Base-by-base conservation (phyloP, 148 eudicot species). In the Vaccinium macrocarpon region DNA sequence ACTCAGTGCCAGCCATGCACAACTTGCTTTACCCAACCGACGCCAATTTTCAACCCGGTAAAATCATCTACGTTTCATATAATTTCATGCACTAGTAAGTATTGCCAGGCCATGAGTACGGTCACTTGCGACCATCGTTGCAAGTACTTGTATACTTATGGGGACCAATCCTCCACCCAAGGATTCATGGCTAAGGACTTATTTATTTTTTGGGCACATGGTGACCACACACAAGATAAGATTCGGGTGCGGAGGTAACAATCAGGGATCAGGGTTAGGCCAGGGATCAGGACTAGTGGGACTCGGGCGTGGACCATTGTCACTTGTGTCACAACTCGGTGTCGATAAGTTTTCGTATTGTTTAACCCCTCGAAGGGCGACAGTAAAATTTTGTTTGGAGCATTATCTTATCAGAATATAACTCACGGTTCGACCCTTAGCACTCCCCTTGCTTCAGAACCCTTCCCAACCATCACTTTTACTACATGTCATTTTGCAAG, bases 1-100 rank as follows among this genome's bases (percentile, higher is more conserved):
- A 90, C 89, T 0, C 94, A 93, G 57, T 93, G 94, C 84, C 12
- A 6, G 35, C 94, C 96, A 25, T 91, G 96, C 79, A 57, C n/a
- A 0, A 35, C 81, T 29, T 93, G 94, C 76, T 89, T 82, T 53
- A 16, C 70, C 4, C 93, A 93, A 77, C 57, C 83, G 1, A 53
- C 81, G 21, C 93, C 90, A 1, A 19, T 91, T 48, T 93, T 89
- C 23, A 81, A 90, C 72, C 92, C 95, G 0, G 3, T 49, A 48
- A 87, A 79, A 6, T 85, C 91, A 1, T 79, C 88, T 6, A 81
- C 91, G 29, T 93, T 32, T 55, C 9, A 12, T 0, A 61, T 46
- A 3, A 62, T 83, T 21, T 62, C 87, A 0, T 87, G 89, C 52
- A 19, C 27, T 6, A 82, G 61, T 79, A 73, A 51, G 1, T 59